These are phyloP conservation scores for Fusarium drepaniforme DNA, from an alignment of 2,329 filamentous ascomycete species.

Conservation along the genomic window DNA sequence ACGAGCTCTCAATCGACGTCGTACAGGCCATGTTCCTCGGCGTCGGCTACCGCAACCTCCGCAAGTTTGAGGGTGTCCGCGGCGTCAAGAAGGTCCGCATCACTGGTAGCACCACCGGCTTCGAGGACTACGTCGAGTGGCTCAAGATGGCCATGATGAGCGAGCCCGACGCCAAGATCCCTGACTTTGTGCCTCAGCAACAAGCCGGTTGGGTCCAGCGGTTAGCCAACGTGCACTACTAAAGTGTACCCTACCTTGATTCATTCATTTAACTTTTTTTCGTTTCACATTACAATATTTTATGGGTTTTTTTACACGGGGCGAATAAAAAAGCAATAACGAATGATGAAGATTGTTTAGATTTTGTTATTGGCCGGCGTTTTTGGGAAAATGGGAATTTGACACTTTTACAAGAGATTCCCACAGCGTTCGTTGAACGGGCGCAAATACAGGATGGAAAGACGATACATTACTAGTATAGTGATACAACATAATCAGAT, in stretches of 20 bases:
- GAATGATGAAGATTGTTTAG: slow-evolving; percentile 23
- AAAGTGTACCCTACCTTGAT: neutral
- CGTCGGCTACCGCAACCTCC: slow-evolving; percentile 53
- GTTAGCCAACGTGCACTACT: slow-evolving; percentile 40
- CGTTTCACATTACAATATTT: slow-evolving; percentile 4
- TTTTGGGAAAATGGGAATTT: slow-evolving; percentile 4
- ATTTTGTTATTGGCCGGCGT: slow-evolving; percentile 22
- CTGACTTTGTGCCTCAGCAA: slow-evolving; percentile 36
- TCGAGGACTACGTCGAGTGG: slow-evolving; percentile 58
- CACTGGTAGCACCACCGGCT: slow-evolving; percentile 54
- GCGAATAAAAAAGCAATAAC: slow-evolving; percentile 29
- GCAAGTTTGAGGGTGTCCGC: slow-evolving; percentile 57
- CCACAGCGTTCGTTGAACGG: slow-evolving; percentile 6
- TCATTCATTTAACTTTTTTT: neutral
- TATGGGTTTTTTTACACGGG: neutral
- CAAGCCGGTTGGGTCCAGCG: slow-evolving; percentile 39
- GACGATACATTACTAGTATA: neutral
- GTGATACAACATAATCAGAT: slow-evolving; percentile 6
- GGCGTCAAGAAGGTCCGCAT: slow-evolving; percentile 53
- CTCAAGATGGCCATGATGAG: slow-evolving; percentile 53
- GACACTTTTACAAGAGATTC: slow-evolving; percentile 2
- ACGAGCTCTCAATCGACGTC: slow-evolving; percentile 55
- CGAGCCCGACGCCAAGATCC: slow-evolving; percentile 34
- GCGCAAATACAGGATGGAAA: slow-evolving; percentile 4
- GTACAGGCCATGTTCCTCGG: slow-evolving; percentile 54